Percentiles rank a stretch among this genome's conserved stretches.
Conservation (phyloP, 371 early-diverging fungal genomes). For the Circinella umbellata region DNA sequence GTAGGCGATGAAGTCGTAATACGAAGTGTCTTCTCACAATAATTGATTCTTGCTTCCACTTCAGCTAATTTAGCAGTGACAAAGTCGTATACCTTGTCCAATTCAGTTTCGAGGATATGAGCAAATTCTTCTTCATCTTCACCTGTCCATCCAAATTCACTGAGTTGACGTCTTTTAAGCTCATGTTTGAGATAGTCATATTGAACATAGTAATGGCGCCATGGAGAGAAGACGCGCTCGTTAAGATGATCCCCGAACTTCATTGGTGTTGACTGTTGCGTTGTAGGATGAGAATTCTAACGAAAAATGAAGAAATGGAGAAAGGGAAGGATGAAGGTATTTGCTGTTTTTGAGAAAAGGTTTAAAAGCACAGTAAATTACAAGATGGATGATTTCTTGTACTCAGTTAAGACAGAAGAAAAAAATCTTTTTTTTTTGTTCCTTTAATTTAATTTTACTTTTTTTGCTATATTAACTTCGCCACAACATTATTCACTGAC, state of each 20-base stretch:
- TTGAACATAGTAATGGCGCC: constrained; percentile 81
- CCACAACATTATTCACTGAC: background rate
- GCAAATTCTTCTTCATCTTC: constrained; percentile 84
- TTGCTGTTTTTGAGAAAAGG: too few species aligned
- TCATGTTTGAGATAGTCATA: constrained; percentile 81
- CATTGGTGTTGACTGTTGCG: constrained; percentile 52
- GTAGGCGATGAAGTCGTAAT: constrained; percentile 20
- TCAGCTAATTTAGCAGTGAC: constrained; percentile 86
- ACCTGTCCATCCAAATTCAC: constrained; percentile 49
- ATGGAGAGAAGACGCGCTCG: constrained; percentile 69
- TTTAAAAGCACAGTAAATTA: too few species aligned
- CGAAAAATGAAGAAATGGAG: background rate
- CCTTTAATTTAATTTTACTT: background rate
- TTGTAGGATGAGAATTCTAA: background rate
- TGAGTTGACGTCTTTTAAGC: constrained; percentile 62
- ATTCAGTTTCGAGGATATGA: constrained; percentile 79
- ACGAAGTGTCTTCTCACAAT: constrained; percentile 55
- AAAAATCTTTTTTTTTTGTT: background rate
- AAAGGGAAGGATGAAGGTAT: background rate
- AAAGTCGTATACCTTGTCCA: constrained; percentile 80
- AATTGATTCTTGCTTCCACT: constrained; percentile 76
- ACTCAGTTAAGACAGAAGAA: background rate
- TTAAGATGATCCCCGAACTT: constrained; percentile 82
- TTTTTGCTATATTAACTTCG: background rate
- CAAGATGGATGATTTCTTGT: background rate